Evolutionary conservation across 495 filamentous ascomycete species (phyloP), one percentile per base, ranked within the genome.

Genomic region (Trichoderma orchidacearum): DNA sequence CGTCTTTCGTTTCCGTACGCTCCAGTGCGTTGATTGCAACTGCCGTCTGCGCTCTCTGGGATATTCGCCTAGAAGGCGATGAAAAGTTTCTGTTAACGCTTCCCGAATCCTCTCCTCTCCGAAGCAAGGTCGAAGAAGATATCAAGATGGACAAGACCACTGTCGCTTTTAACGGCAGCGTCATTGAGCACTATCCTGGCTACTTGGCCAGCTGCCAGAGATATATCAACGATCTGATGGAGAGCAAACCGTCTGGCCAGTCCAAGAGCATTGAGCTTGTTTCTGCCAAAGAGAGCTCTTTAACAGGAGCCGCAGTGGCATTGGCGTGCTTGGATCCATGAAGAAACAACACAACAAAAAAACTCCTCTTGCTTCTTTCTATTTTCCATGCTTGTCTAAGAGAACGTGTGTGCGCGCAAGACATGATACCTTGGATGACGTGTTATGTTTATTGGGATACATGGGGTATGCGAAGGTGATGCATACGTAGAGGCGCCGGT

Each of bases 1-100:
- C 76, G 28, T 72, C 71, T n/a, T 73, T 76, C 48, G 76, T 85
- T 51, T 76, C 82, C 2, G 70, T 70, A 30, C 82, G 84, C 15
- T 83, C 84, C 1, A 76, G 82, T 13, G 77, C 80, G n/a, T 71
- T 83, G 53, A 70, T 87, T 13, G 84, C 81, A 7, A 76, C 81
- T 0, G 80, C 77, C 7, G 70, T 86, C 11, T 80, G 82, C 61
- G 77, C 79, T 4, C 73, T 87, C 3, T 84, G 82, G 78, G 66
- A 74, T 25, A 65, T 87, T 9, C 79, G 80, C 7, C 68, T 70
- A 15, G 69, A 72, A 21, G 64, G 78, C 2, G 80, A 85, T 52
- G 51, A 31, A 23, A 18, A 32, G 30, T 36, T 48, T 13, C 25
- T 35, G 25, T 7, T 7, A 2, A 31, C 35, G 0, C 55, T 65